Conservation (phyloP, 2,329 filamentous ascomycete species). For the Madurella mycetomatis region DNA sequence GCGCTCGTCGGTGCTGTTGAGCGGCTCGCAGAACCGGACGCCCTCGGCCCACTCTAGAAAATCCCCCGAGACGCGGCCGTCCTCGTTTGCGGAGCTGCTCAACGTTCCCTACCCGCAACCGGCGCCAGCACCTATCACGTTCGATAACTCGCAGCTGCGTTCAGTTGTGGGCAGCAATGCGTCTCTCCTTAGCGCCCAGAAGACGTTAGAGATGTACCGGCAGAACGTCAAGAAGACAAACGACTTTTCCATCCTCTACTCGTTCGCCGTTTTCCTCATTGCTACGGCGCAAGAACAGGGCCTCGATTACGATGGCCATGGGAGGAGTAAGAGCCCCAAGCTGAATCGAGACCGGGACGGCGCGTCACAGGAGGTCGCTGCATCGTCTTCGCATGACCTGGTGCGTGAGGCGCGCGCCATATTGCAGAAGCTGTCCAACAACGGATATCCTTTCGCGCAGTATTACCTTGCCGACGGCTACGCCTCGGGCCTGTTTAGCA, state of each 20-base stretch:
- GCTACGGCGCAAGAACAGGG: constrained; percentile 79
- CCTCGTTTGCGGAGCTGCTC: constrained; percentile 56
- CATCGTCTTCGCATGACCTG: constrained; percentile 60
- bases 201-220: constrained; percentile 96
- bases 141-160: constrained; percentile 79
- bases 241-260: constrained; percentile 85
- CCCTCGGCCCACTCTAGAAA: constrained; percentile 49
- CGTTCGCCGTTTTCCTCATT: constrained; percentile 92
- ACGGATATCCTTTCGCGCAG: constrained; percentile 92
- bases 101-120: constrained; percentile 78
- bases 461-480: constrained; percentile 96
- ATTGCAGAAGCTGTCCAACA: constrained; percentile 77
- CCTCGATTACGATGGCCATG: constrained; percentile 46
- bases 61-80: constrained; percentile 51
- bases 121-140: constrained; percentile 57
- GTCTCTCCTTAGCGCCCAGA: constrained; percentile 82
- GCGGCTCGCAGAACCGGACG: constrained; percentile 41
- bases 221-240: constrained; percentile 97
- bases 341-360: constrained; percentile 34
- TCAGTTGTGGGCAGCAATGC: constrained; percentile 81
- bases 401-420: constrained; percentile 86
- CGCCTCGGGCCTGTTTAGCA: constrained; percentile 90
- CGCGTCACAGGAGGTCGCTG: constrained; percentile 42
- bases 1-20: constrained; percentile 50
- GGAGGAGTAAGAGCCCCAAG: constrained; percentile 45